phyloP scores from a whole-genome alignment of 148 eudicot species.

The Rhododendron molle region DNA sequence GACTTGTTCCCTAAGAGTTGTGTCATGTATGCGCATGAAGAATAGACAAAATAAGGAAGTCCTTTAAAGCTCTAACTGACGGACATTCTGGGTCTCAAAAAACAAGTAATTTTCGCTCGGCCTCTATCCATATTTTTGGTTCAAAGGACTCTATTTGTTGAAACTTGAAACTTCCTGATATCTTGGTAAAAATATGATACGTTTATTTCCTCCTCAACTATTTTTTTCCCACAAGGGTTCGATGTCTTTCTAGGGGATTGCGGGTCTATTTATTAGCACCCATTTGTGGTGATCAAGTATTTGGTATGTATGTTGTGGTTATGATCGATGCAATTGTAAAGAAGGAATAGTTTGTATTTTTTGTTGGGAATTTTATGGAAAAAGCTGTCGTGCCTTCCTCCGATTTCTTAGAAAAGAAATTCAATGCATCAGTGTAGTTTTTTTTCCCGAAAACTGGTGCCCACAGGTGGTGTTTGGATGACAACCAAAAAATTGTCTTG shows the following conservation, averaged over 20 bases:
- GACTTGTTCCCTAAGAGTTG: background rate
- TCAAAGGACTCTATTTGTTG: background rate
- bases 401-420: too few species aligned
- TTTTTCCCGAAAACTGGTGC: too few species aligned
- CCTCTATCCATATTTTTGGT: background rate
- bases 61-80: background rate
- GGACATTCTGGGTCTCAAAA: background rate
- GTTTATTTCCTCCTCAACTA: background rate
- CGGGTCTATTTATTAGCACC: background rate
- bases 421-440: background rate
- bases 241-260: background rate
- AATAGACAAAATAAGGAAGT: background rate
- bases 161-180: background rate
- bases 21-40: background rate
- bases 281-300: background rate
- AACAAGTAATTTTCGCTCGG: background rate
- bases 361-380: background rate
- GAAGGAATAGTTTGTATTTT: background rate
- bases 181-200: background rate
- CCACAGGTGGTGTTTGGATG: background rate
- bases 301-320: background rate
- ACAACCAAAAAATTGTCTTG: background rate
- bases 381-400: background rate
- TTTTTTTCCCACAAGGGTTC: background rate
- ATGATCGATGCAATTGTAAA: background rate